Conservation (phyloP, 305 asterid species). For the Fraxinus dipetala region DNA sequence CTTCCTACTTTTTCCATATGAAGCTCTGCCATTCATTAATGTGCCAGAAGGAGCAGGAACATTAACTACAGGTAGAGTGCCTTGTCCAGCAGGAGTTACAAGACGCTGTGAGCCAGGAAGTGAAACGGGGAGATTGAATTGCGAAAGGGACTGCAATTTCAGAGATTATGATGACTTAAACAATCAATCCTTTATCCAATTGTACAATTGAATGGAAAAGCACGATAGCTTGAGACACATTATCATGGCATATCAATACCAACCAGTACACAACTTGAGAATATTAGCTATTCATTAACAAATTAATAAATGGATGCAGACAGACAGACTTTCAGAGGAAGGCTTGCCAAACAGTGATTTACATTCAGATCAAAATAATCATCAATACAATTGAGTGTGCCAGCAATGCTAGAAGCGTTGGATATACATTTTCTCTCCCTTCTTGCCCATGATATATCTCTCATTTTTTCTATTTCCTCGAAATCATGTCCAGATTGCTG, state of each 20-base stretch:
- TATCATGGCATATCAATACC: not conserved
- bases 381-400: not conserved
- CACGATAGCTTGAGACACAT: slow-evolving; percentile 15
- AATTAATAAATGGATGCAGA: slow-evolving; percentile 6
- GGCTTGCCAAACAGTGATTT: not conserved
- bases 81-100: slow-evolving; percentile 71
- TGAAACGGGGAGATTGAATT: slow-evolving; percentile 91
- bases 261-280: not conserved
- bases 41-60: slow-evolving; percentile 39
- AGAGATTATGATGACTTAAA: slow-evolving; percentile 15
- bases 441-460: not conserved
- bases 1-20: slow-evolving; percentile 48
- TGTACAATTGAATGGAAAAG: slow-evolving; percentile 9
- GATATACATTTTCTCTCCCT: not conserved
- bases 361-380: not conserved
- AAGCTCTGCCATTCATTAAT: slow-evolving; percentile 46
- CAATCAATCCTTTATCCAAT: slow-evolving; percentile 16
- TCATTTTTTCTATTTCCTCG: not conserved
- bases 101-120: slow-evolving; percentile 70
- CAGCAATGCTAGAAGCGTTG: not conserved
- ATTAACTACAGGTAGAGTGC: slow-evolving; percentile 48
- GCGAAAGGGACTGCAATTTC: slow-evolving; percentile 88
- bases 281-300: not conserved
- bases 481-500: not conserved
- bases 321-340: not conserved